Conservation (phyloP, 176 grass and related monocot species). For the Hyparrhenia diplandra region DNA sequence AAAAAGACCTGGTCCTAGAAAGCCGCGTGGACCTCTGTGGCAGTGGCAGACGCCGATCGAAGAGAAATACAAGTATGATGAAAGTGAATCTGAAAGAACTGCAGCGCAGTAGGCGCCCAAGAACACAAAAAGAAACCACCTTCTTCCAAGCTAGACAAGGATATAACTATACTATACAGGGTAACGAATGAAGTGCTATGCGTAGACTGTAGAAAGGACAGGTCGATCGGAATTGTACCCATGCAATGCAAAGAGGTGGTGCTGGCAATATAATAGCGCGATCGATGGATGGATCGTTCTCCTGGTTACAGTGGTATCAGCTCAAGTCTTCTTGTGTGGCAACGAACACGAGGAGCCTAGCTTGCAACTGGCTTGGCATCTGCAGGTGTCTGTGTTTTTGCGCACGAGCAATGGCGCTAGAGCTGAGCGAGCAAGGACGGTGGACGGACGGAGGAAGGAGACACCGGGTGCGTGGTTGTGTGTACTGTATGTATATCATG, state of each 20-base stretch:
- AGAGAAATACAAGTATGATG: too few species aligned
- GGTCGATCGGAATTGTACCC: background rate
- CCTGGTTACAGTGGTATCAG: background rate
- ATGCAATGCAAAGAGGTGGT: background rate
- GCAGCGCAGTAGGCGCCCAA: too few species aligned
- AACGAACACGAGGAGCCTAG: too few species aligned
- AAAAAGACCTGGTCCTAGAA: background rate
- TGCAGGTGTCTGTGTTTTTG: constrained; percentile 8
- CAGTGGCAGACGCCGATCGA: too few species aligned
- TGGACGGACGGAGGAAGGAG: background rate
- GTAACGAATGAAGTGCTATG: too few species aligned
- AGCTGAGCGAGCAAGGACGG: background rate
- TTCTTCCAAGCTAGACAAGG: too few species aligned
- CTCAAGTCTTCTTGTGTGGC: background rate
- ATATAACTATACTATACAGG: too few species aligned
- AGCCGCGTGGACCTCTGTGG: background rate
- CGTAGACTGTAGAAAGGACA: too few species aligned
- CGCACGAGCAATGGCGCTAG: constrained; percentile 2
- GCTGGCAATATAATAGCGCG: too few species aligned
- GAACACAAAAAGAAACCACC: too few species aligned
- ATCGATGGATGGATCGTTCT: too few species aligned
- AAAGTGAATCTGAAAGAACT: background rate
- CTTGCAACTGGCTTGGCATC: background rate
- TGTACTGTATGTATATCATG: background rate
- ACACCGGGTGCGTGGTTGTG: background rate